These are phyloP conservation scores for Beauveria pseudobassiana DNA, from an alignment of 2,329 filamentous ascomycete genomes.

Conservation along the genomic window DNA sequence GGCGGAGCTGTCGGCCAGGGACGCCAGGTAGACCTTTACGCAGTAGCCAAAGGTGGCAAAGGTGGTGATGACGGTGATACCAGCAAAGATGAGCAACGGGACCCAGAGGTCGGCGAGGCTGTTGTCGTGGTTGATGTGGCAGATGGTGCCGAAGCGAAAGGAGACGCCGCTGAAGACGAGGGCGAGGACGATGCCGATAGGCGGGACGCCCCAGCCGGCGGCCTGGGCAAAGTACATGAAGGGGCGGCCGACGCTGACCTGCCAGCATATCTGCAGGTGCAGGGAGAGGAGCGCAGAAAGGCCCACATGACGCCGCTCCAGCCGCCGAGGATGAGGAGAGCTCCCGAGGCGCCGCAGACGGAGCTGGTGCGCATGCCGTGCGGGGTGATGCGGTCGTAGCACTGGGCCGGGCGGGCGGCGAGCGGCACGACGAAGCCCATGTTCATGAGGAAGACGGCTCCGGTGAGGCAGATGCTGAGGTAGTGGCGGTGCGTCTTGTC, in stretches of 20 bases:
- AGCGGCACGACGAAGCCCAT: conserved; percentile 88
- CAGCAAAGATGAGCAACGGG: conserved; percentile 72
- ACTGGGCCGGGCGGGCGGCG: conserved; percentile 69
- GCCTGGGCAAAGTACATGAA: conserved; percentile 84
- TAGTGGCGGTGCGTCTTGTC: conserved; percentile 92
- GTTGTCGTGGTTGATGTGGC: conserved; percentile 87
- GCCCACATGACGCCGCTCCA: conserved; percentile 83
- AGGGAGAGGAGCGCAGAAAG: conserved; percentile 86
- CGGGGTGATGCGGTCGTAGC: conserved; percentile 84
- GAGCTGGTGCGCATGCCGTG: conserved; percentile 80
- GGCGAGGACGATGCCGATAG: conserved; percentile 65
- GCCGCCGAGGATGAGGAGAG: conserved; percentile 79
- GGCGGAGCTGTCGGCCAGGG: conserved; percentile 64
- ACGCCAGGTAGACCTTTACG: conserved; percentile 86
- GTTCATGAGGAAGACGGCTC: conserved; percentile 73
- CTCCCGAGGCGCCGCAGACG: conserved; percentile 81
- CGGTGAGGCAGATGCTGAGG: conserved; percentile 76
- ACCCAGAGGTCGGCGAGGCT: conserved; percentile 86
- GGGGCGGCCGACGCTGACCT: conserved; percentile 75
- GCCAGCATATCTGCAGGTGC: conserved; percentile 97
- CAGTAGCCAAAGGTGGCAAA: conserved; percentile 86
- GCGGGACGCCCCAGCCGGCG: conserved; percentile 77
- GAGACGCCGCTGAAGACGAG: conserved; percentile 85
- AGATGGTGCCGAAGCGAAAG: conserved; percentile 84
- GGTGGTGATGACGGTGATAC: conserved; percentile 69